Conservation (phyloP, 306 rosid genomes). For the Quercus rubra region DNA sequence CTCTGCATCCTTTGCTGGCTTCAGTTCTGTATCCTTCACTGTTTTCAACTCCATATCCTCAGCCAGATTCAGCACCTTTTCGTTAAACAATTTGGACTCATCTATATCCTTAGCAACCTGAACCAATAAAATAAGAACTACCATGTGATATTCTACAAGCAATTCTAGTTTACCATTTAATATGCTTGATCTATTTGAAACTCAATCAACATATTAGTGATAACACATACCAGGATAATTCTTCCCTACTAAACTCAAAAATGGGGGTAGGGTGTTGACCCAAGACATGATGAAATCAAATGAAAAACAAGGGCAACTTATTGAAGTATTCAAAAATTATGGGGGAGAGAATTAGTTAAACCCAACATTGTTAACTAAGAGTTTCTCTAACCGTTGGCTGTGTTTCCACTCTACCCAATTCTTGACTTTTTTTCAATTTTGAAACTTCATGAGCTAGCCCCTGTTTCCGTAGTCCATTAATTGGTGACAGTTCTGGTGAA, state of each 20-base stretch:
- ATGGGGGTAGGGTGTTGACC: not conserved
- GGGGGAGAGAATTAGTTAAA: not conserved
- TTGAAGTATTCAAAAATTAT: slow-evolving; percentile 13
- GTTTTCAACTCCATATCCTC: slow-evolving; percentile 11
- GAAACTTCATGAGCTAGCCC: slow-evolving; percentile 36
- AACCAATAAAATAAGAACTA: not conserved
- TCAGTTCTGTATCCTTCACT: not conserved
- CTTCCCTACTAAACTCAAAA: slow-evolving; percentile 7
- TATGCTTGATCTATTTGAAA: not conserved
- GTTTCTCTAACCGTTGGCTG: slow-evolving; percentile 51
- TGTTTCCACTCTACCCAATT: slow-evolving; percentile 28
- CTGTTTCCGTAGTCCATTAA: slow-evolving; percentile 47
- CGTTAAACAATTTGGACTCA: slow-evolving; percentile 24
- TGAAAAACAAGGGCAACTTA: slow-evolving; percentile 1
- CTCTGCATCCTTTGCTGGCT: slow-evolving; percentile 7
- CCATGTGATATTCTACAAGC: not conserved
- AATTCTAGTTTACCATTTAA: not conserved
- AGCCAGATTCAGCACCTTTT: slow-evolving; percentile 24
- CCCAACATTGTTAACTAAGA: slow-evolving; percentile 1
- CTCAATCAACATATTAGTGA: not conserved
- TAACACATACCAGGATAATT: slow-evolving; percentile 9
- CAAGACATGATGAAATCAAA: not conserved
- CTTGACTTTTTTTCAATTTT: slow-evolving; percentile 19
- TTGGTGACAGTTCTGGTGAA: slow-evolving; percentile 60
- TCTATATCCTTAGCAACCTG: slow-evolving; percentile 41